Conservation (phyloP, 129 eudicot species). For the Kitagawia praeruptora region DNA sequence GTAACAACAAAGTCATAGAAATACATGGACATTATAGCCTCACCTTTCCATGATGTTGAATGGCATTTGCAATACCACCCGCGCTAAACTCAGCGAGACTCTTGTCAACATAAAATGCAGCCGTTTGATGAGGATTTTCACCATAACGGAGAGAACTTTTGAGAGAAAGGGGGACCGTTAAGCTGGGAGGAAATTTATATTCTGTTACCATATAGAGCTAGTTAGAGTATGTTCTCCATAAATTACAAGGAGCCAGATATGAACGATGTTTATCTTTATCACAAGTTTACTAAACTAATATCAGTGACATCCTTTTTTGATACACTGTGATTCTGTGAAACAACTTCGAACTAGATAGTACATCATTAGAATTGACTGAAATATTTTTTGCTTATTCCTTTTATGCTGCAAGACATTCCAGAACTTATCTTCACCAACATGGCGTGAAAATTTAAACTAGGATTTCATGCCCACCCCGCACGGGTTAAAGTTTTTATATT, state of each 20-base stretch:
- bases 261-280: not conserved
- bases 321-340: not conserved
- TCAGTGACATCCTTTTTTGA: not conserved
- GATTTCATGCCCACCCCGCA: not conserved
- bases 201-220: constrained; percentile 16
- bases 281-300: not conserved
- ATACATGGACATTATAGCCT: not conserved
- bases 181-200: constrained; percentile 75
- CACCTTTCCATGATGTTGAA: constrained; percentile 98
- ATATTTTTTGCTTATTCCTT: not conserved
- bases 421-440: not conserved
- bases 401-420: not conserved
- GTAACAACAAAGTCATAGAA: not conserved
- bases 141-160: constrained; percentile 91
- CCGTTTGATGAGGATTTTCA: constrained; percentile 97
- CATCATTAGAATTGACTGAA: not conserved
- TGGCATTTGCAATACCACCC: constrained; percentile 92
- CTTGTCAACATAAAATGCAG: constrained; percentile 85
- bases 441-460: not conserved
- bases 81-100: constrained; percentile 86
- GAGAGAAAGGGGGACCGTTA: constrained; percentile 65
- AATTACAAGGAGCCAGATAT: not conserved
- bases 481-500: no score
- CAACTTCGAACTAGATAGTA: not conserved
- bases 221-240: constrained; percentile 4